Percentiles rank a stretch among this genome's conserved stretches.
phyloP scores from a whole-genome alignment of 2,329 filamentous ascomycete genomes.

The Talaromyces marneffei region DNA sequence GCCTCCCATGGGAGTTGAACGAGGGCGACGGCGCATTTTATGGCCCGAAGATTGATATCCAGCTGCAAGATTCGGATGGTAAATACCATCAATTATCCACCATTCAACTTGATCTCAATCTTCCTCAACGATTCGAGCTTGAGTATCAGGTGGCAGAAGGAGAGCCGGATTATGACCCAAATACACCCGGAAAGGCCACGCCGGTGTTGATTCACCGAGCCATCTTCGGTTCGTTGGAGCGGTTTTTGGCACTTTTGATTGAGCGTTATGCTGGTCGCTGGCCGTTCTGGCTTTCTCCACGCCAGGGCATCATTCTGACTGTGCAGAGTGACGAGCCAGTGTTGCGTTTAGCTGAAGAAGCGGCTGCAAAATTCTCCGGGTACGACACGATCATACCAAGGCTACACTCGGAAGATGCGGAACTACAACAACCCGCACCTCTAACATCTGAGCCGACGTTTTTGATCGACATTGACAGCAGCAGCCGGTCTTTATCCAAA shows the following conservation, averaged over 20 bases:
- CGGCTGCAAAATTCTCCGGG: constrained; percentile 48
- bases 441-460: constrained; percentile 56
- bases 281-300: constrained; percentile 84
- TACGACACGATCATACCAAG: constrained; percentile 27
- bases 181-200: constrained; percentile 52
- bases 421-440: constrained; percentile 25
- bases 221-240: constrained; percentile 75
- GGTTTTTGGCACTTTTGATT: constrained; percentile 77
- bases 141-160: constrained; percentile 57
- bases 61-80: constrained; percentile 70
- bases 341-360: constrained; percentile 44
- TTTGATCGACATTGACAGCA: constrained; percentile 64
- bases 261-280: constrained; percentile 75
- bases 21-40: constrained; percentile 85
- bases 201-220: constrained; percentile 83
- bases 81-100: constrained; percentile 88
- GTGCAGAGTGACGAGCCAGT: constrained; percentile 53
- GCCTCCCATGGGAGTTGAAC: constrained; percentile 66
- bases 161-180: constrained; percentile 36
- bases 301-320: constrained; percentile 68
- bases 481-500: constrained; percentile 55
- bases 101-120: constrained; percentile 83
- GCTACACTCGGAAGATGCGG: constrained; percentile 16
- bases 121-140: constrained; percentile 74
- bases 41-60: constrained; percentile 85